Evolutionary conservation across 139 green algal genomes (phyloP).

Genomic region (Dunaliella sp.): DNA sequence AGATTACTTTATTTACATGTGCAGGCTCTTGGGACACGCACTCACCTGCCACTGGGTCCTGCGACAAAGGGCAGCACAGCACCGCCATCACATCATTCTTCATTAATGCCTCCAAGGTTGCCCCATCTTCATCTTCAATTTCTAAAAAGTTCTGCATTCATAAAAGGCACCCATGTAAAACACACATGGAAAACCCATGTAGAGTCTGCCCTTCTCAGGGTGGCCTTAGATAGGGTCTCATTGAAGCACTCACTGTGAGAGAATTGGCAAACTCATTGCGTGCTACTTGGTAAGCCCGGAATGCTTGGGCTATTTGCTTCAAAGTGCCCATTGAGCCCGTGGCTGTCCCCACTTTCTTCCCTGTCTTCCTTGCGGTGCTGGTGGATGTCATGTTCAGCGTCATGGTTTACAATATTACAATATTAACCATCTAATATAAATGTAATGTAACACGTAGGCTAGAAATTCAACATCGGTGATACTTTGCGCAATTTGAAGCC

Average conservation of each 20-base stretch:
- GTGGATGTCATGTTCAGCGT: neutral
- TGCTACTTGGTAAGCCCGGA: slow-evolving; percentile 38
- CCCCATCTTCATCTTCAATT: slow-evolving; percentile 21
- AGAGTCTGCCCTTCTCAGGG: too few species aligned
- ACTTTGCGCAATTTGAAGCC: too few species aligned
- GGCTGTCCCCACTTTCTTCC: too few species aligned
- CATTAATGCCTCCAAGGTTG: slow-evolving; percentile 46
- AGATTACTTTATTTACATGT: too few species aligned
- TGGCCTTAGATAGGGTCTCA: too few species aligned
- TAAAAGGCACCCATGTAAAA: too few species aligned
- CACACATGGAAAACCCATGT: too few species aligned
- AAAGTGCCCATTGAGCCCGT: slow-evolving; percentile 13
- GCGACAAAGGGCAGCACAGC: slow-evolving; percentile 41
- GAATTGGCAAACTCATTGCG: slow-evolving; percentile 36
- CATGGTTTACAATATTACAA: neutral
- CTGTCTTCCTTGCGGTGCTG: too few species aligned
- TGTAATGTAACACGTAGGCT: too few species aligned
- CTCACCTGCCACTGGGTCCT: slow-evolving; percentile 38
- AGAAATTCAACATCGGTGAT: too few species aligned
- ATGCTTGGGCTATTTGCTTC: slow-evolving; percentile 47
- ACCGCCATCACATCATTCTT: slow-evolving; percentile 45
- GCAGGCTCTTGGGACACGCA: too few species aligned
- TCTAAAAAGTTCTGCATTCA: slow-evolving; percentile 45
- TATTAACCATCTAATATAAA: too few species aligned
- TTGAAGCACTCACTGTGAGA: slow-evolving; percentile 21